Conservation (phyloP, 2,329 filamentous ascomycete genomes). For the Lachnellula arida region DNA sequence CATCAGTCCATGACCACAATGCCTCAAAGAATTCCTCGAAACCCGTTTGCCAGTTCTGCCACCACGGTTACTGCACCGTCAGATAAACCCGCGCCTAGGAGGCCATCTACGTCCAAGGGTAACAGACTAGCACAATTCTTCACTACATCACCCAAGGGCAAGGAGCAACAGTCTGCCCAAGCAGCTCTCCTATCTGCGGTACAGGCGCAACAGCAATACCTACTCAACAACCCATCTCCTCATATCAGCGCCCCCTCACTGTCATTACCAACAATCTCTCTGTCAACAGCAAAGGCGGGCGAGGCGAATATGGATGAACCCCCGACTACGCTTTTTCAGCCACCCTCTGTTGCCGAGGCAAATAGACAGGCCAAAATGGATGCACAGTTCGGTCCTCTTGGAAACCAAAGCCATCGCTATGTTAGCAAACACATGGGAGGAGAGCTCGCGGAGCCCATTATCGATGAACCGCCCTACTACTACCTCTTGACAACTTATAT, state of each 20-base stretch:
- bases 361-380: slow-evolving; percentile 72
- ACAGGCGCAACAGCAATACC: slow-evolving; percentile 56
- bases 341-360: slow-evolving; percentile 78
- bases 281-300: slow-evolving; percentile 79
- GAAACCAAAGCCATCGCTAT: slow-evolving; percentile 77
- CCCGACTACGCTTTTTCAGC: slow-evolving; percentile 78
- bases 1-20: slow-evolving; percentile 26
- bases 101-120: slow-evolving; percentile 60
- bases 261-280: slow-evolving; percentile 82
- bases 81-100: slow-evolving; percentile 37
- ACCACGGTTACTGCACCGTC: slow-evolving; percentile 26
- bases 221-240: slow-evolving; percentile 47
- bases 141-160: slow-evolving; percentile 72
- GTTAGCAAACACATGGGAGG: slow-evolving; percentile 81
- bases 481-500: slow-evolving; percentile 97
- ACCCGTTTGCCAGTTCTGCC: slow-evolving; percentile 32
- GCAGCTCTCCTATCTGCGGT: slow-evolving; percentile 60
- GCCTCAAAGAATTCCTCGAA: slow-evolving; percentile 34
- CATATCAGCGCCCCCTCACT: slow-evolving; percentile 68
- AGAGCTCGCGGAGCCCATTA: slow-evolving; percentile 74
- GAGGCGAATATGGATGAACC: slow-evolving; percentile 69
- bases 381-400: slow-evolving; percentile 85
- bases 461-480: slow-evolving; percentile 96
- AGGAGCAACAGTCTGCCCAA: slow-evolving; percentile 60
- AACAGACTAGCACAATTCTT: slow-evolving; percentile 81